Evolutionary conservation across 495 filamentous ascomycete species (phyloP).

Genomic region (Xylaria intraflava): DNA sequence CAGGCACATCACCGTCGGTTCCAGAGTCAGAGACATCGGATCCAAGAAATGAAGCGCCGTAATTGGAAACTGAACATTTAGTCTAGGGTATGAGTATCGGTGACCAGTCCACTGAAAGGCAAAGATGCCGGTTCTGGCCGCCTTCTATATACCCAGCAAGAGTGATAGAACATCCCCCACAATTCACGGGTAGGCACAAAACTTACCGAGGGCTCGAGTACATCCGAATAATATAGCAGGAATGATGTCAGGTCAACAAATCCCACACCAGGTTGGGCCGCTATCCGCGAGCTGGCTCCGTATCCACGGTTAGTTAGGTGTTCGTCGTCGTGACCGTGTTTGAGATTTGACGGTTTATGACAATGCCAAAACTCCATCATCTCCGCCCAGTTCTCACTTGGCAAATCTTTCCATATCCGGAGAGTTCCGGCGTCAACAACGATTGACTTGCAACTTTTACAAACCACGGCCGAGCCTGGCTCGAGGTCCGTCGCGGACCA

Average conservation of each 20-base stretch:
- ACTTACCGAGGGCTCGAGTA: conserved; percentile 14
- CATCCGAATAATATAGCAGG: conserved; percentile 55
- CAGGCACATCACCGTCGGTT: conserved; percentile 19
- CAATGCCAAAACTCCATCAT: conserved; percentile 99
- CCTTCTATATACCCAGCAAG: conserved; percentile 78
- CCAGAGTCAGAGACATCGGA: conserved; percentile 13
- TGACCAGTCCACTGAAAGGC: conserved; percentile 57
- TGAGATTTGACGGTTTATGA: conserved; percentile 68
- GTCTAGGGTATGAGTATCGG: conserved; percentile 94
- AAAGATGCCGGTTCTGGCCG: conserved; percentile 50
- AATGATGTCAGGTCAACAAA: conserved; percentile 78
- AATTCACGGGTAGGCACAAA: neutral
- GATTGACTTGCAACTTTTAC: conserved; percentile 50
- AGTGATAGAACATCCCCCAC: conserved; percentile 2
- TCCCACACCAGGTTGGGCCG: conserved; percentile 56
- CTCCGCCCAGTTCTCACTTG: conserved; percentile 95
- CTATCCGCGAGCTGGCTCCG: conserved; percentile 62
- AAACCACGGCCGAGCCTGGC: conserved; percentile 49
- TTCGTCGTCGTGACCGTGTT: conserved; percentile 31
- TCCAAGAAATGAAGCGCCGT: conserved; percentile 15
- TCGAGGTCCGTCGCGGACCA: conserved; percentile 68
- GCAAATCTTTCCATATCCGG: conserved; percentile 83
- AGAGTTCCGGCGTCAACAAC: conserved; percentile 41
- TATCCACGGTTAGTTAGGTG: conserved; percentile 60
- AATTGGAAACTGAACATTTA: conserved; percentile 33